Percentiles rank a stretch among this genome's conserved stretches.
These are phyloP conservation scores for Ormosia semicastrata DNA, from an alignment of 306 rosid species.

Conservation along the genomic window DNA sequence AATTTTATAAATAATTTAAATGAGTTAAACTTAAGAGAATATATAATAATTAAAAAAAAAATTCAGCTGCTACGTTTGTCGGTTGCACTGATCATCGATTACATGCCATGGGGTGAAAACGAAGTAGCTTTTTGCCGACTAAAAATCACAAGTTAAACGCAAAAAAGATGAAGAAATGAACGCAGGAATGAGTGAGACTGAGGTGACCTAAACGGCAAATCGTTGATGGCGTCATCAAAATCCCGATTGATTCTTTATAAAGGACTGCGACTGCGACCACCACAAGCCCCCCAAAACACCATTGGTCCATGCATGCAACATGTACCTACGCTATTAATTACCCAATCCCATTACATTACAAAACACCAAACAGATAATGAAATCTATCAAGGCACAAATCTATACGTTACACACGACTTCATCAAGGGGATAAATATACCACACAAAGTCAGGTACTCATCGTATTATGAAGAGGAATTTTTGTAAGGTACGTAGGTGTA, in stretches of 20 bases:
- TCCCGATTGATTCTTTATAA: background rate
- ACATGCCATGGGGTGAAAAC: background rate
- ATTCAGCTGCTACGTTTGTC: too few species aligned
- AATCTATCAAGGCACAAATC: background rate
- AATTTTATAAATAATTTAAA: too few species aligned
- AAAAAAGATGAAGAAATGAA: background rate
- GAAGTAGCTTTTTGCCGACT: background rate
- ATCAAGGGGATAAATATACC: too few species aligned
- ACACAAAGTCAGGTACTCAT: too few species aligned
- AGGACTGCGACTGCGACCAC: background rate
- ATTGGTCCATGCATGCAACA: background rate
- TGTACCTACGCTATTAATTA: background rate
- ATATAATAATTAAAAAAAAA: too few species aligned
- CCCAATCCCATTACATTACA: background rate
- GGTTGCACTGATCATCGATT: too few species aligned
- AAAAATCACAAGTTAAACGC: background rate
- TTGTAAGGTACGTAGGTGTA: too few species aligned
- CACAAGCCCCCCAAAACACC: background rate
- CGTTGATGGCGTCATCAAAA: background rate
- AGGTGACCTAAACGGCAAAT: background rate
- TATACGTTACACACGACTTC: too few species aligned
- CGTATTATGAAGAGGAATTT: too few species aligned
- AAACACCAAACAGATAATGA: background rate
- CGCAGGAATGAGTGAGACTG: background rate
- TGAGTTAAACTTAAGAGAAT: too few species aligned